Evolutionary conservation across 805 yeast species (phyloP), one percentile per base, ranked within the genome.

Genomic region (Lachancea mirantina): DNA sequence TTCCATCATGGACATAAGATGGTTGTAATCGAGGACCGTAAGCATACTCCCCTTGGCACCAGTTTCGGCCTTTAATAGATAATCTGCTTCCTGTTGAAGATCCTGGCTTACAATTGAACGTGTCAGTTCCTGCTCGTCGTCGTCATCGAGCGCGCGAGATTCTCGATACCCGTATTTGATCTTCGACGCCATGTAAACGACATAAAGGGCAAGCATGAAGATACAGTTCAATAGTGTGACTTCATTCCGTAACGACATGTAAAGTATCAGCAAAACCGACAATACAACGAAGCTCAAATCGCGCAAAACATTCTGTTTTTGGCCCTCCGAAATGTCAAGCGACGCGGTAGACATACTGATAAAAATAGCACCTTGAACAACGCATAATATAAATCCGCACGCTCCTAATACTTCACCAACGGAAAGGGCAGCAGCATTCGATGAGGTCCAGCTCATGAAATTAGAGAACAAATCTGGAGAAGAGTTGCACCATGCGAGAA

Each of bases 401-500:
- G 64, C 56, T 2, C 64, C 64, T 9, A 58, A 28, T 1, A 58
- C 61, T 36, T 58, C 64, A 22, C 64, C 61, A 6, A 58, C 34
- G 1, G 64, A 58, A 6, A 58, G 35, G 6, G 54, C 48, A 4
- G 54, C 57, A 4, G 51, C 45, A 14, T 42, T 42, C 6, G 47
- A 35, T 4, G 45, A 35, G 7, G 56, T 50, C 64, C 64, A 58
- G 36, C 59, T 55, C 40, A 58, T 46, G 22, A 58, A 43, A 38
- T 56, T 57, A 8, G 64, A 56, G 28, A 58, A 52, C 4, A 58
- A 34, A 42, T 58, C 64, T 3, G 64, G 64, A 1, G 64, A 52
- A 3, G 61, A 57, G 26, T 58, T 58, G 34, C 64, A 58, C 59
- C 60, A 57, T 10, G 64, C 53, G 28, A 58, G 33, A 23, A 58